Conservation (phyloP, 495 filamentous ascomycete genomes). For the Xylaria telfairii region DNA sequence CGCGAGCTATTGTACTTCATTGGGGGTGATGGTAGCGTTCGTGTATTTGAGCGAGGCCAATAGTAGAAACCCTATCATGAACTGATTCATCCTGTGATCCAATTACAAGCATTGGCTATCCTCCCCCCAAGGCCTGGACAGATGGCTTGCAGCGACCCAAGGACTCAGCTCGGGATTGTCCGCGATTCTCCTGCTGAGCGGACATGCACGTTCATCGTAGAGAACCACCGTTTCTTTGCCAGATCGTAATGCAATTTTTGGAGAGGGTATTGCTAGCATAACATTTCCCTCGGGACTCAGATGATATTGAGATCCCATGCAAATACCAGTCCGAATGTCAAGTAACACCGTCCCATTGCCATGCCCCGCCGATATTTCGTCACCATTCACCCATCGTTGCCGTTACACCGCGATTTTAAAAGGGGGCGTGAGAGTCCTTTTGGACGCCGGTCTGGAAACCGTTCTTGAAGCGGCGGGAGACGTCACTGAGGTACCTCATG, state of each 20-base stretch:
- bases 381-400: constrained; percentile 34
- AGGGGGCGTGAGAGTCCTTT: constrained; percentile 79
- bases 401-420: constrained; percentile 34
- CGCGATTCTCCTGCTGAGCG: constrained; percentile 1
- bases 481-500: constrained; percentile 87
- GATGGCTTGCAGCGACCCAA: constrained; percentile 15
- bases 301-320: constrained; percentile 34
- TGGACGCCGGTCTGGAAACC: constrained; percentile 91
- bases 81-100: neutral
- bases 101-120: constrained; percentile 11
- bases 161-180: neutral
- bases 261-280: constrained; percentile 37
- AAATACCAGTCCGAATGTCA: constrained; percentile 45
- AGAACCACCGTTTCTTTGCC: constrained; percentile 30
- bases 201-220: constrained; percentile 25
- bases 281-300: constrained; percentile 33
- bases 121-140: neutral
- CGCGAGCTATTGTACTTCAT: constrained; percentile 84
- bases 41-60: constrained; percentile 78
- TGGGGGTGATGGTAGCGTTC: constrained; percentile 75
- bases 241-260: constrained; percentile 43
- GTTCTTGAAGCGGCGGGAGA: constrained; percentile 92
- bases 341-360: constrained; percentile 43
- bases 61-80: constrained; percentile 26
- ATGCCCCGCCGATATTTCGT: constrained; percentile 35